Evolutionary conservation across 139 green algal genomes (phyloP), one percentile per base, ranked within the genome.

Genomic region (Pleodorina starrii): DNA sequence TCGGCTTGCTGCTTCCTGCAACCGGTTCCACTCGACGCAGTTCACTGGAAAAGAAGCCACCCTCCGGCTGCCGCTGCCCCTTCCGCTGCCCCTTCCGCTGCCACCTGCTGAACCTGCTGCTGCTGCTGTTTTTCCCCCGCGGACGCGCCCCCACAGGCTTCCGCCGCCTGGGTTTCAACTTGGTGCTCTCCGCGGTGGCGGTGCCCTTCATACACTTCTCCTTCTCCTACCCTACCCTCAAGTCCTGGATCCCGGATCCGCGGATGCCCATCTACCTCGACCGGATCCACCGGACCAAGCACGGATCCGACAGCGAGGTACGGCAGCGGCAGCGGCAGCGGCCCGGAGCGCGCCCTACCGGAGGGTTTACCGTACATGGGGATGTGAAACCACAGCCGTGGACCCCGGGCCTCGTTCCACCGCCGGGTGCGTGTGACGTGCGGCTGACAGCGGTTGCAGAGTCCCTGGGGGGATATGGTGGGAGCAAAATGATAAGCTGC

Each of bases 181-280:
- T 78, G 29, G 36, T 96, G 10, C 66, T 97, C 38, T 93, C 87
- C 10, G 32, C 83, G 9, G 14, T 95, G 0, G 94, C 94, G 2
- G 88, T 95, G 2, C 91, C 93, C 76, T 86, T 97, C 86, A 95
- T 97, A 71, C 93, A 97, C 80, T 90, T 93, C 75, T 94, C 89
- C 66, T 97, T 97, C 87, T 82, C 42, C 74, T 93, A 95, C 46
- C 89, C 89, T 29, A 91, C 89, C 23, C 69, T 74, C 36, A 89
- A 88, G 38, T 82, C 60, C 84, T 96, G 93, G 93, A 73, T 96
- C 27, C 93, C 93, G 12, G 74, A 96, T 90, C 91, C 85, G 1
- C 57, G 78, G 0, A 89, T 96, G 46, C 77, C 79, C 73, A 94
- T 97, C 89, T 82, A 84, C 69, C 72, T 94, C 40, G 63, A 87